phyloP scores from a whole-genome alignment of 805 yeast species.

The Cyberlindnera xishuangbannaensis region DNA sequence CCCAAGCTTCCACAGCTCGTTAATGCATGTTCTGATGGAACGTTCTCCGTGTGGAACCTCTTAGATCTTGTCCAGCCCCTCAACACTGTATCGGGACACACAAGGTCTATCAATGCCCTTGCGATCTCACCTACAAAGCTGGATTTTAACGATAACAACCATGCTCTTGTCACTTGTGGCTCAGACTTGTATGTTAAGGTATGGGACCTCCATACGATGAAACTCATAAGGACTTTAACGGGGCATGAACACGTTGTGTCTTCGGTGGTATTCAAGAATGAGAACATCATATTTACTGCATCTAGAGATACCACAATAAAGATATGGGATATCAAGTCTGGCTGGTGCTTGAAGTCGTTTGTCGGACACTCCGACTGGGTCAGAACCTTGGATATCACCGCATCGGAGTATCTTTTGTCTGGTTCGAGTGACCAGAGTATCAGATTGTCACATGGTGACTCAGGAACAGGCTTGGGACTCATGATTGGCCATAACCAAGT shows the following conservation, averaged over 20 bases:
- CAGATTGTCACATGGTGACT: conserved; percentile 56
- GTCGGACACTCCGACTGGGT: conserved; percentile 90
- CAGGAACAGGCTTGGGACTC: conserved; percentile 62
- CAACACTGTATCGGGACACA: conserved; percentile 65
- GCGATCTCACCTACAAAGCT: conserved; percentile 45
- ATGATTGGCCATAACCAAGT: conserved; percentile 81
- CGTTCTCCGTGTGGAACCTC: conserved; percentile 65
- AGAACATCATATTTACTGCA: conserved; percentile 47
- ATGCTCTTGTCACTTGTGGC: conserved; percentile 41
- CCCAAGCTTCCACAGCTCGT: conserved; percentile 64
- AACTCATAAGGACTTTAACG: conserved; percentile 53
- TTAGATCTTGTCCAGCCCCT: conserved; percentile 56
- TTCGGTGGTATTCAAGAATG: conserved; percentile 45
- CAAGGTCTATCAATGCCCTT: conserved; percentile 57
- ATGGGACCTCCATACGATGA: conserved; percentile 58
- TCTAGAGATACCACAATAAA: conserved; percentile 59
- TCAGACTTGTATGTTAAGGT: conserved; percentile 55
- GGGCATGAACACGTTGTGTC: conserved; percentile 92
- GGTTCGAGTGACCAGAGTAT: conserved; percentile 77
- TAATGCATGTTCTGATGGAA: conserved; percentile 63
- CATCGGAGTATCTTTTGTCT: conserved; percentile 49
- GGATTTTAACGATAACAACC: conserved; percentile 17
- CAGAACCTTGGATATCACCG: conserved; percentile 51
- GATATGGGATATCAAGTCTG: conserved; percentile 63
- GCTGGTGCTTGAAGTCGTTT: conserved; percentile 61